Percentiles rank a stretch among this genome's conserved stretches.
Conservation (phyloP, 139 green algal genomes). For the Spirogloea muscicola region DNA sequence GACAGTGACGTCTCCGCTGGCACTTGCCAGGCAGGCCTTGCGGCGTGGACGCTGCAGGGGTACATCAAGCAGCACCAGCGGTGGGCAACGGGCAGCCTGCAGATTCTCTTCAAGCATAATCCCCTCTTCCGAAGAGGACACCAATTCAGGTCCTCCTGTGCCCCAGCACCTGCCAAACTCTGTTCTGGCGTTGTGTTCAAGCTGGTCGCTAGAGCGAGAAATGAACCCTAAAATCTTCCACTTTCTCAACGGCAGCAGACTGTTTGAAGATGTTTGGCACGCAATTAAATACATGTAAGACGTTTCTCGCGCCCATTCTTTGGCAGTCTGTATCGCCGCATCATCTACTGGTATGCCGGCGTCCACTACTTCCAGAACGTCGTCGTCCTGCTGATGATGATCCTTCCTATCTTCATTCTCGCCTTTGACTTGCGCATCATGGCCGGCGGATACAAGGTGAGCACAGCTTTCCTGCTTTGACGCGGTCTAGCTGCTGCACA, state of each 20-base stretch:
- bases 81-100: conserved; percentile 32
- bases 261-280: no score
- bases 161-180: no score
- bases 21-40: conserved; percentile 28
- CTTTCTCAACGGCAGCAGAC: no score
- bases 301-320: no score
- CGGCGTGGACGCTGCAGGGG: conserved; percentile 24
- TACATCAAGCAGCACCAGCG: conserved; percentile 53
- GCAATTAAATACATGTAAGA: no score
- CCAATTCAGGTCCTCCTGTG: no score
- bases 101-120: conserved; percentile 44
- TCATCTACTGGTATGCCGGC: conserved; percentile 39
- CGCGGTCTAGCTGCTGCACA: no score
- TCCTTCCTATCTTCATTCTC: conserved; percentile 32
- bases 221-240: no score
- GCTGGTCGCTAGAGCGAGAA: no score
- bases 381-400: conserved; percentile 27
- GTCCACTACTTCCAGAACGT: conserved; percentile 39
- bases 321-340: conserved; percentile 17
- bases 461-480: not conserved
- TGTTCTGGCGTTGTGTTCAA: no score
- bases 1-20: no score
- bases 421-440: conserved; percentile 35
- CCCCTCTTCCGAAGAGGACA: conserved; percentile 15
- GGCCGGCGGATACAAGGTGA: not conserved